phyloP scores from a whole-genome alignment of 2,329 filamentous ascomycete genomes.

The Fusarium sp. region DNA sequence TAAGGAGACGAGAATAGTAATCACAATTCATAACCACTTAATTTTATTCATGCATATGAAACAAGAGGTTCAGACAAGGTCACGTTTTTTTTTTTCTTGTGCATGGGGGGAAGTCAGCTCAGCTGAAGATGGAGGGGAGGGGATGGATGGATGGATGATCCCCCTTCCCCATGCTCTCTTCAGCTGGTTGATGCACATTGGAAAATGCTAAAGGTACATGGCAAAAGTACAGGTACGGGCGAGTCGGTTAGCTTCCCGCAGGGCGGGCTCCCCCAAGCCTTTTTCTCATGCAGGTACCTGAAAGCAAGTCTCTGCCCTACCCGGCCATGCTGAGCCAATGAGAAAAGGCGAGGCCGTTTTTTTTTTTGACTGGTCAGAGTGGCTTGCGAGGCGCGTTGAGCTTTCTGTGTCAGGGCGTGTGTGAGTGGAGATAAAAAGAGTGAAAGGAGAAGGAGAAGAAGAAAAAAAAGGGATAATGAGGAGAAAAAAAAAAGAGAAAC shows the following conservation, averaged over 20 bases:
- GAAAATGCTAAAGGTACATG: background rate
- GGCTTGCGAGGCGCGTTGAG: constrained; percentile 8
- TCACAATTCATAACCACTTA: background rate
- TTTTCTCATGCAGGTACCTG: constrained; percentile 35
- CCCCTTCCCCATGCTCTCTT: background rate
- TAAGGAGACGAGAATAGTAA: background rate
- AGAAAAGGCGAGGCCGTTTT: background rate
- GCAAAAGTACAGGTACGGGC: constrained; percentile 11
- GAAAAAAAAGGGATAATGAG: background rate
- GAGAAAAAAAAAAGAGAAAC: background rate
- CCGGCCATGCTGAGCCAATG: constrained; percentile 23
- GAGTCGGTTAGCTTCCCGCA: constrained; percentile 38
- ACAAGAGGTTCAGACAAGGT: background rate
- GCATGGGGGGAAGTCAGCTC: background rate
- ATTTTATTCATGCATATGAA: constrained; percentile 12
- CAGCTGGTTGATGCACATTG: background rate
- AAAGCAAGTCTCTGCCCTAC: constrained; percentile 30
- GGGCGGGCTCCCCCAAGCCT: constrained; percentile 26
- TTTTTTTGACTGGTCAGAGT: constrained; percentile 4
- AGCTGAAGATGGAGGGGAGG: background rate
- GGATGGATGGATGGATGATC: background rate
- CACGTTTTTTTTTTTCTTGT: background rate
- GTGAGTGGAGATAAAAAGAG: background rate
- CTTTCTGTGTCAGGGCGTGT: constrained; percentile 13
- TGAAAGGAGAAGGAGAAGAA: background rate